phyloP scores from a whole-genome alignment of 257 asterid genomes.

The Nicotiana obtusifolia region DNA sequence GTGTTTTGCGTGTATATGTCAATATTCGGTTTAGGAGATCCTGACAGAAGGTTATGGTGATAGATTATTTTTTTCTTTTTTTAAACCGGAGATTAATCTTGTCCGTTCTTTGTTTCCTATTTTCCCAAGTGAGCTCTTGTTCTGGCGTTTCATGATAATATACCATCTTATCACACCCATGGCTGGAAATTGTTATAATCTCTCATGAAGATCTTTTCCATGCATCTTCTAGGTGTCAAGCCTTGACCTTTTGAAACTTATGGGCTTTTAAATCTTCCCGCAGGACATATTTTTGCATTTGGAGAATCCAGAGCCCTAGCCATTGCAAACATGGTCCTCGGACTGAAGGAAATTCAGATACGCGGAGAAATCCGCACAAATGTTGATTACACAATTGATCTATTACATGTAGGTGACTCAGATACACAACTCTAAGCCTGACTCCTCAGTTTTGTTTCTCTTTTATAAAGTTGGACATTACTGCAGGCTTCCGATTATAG shows the following conservation, averaged over 20 bases:
- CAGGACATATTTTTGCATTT: constrained; percentile 98
- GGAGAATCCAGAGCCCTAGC: constrained; percentile 98
- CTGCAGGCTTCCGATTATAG: constrained; percentile 84
- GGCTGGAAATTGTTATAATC: background rate
- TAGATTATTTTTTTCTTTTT: too few relatives aligned
- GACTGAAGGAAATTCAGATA: constrained; percentile 96
- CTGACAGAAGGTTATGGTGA: background rate
- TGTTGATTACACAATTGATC: constrained; percentile 98
- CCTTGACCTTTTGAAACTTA: background rate
- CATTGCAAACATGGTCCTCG: constrained; percentile 99
- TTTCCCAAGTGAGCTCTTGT: background rate
- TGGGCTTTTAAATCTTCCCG: constrained; percentile 15
- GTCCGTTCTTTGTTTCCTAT: background rate
- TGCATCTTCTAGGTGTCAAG: background rate
- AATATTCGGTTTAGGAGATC: background rate
- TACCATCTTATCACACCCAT: background rate
- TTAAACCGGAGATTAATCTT: too few relatives aligned
- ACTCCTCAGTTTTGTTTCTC: background rate
- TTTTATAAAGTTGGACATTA: background rate
- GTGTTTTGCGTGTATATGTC: background rate
- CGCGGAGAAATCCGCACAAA: constrained; percentile 98
- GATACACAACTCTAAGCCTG: background rate
- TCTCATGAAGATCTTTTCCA: background rate
- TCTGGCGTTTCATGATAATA: background rate
- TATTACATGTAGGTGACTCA: constrained; percentile 69